phyloP scores from a whole-genome alignment of 2,329 filamentous ascomycete species.

The Aspergillaceae sp. region DNA sequence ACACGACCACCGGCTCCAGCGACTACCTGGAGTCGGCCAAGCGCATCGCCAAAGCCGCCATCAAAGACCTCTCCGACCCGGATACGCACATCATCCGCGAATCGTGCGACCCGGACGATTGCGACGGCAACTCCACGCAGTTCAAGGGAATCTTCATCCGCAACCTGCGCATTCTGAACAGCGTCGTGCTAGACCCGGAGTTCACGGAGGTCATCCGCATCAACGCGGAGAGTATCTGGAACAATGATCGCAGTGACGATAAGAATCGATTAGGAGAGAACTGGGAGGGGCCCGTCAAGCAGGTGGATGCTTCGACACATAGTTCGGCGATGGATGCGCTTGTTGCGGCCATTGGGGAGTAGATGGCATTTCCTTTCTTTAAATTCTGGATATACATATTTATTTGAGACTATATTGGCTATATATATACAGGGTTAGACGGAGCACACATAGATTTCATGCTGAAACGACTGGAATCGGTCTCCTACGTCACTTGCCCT shows the following conservation, averaged over 20 bases:
- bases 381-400: no score
- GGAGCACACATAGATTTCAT: no score
- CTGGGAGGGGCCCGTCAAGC: constrained; percentile 56
- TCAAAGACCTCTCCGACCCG: constrained; percentile 37
- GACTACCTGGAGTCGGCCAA: constrained; percentile 38
- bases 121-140: constrained; percentile 47
- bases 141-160: constrained; percentile 67
- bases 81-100: constrained; percentile 46
- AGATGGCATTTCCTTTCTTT: no score
- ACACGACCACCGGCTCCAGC: constrained; percentile 29
- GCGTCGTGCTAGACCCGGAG: constrained; percentile 40
- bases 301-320: constrained; percentile 52
- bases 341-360: constrained; percentile 45
- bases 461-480: no score
- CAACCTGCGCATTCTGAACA: constrained; percentile 53
- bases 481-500: no score
- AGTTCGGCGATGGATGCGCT: constrained; percentile 59
- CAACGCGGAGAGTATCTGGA: constrained; percentile 61
- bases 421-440: no score
- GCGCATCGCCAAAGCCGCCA: constrained; percentile 47
- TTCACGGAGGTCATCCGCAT: constrained; percentile 49
- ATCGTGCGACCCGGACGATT: constrained; percentile 43
- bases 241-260: constrained; percentile 43
- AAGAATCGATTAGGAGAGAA: constrained; percentile 48
- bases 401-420: no score